Percentiles rank a stretch among this genome's conserved stretches.
Evolutionary conservation across 164 flowering plant genomes (phyloP).

Genomic region (Buxus sempervirens): DNA sequence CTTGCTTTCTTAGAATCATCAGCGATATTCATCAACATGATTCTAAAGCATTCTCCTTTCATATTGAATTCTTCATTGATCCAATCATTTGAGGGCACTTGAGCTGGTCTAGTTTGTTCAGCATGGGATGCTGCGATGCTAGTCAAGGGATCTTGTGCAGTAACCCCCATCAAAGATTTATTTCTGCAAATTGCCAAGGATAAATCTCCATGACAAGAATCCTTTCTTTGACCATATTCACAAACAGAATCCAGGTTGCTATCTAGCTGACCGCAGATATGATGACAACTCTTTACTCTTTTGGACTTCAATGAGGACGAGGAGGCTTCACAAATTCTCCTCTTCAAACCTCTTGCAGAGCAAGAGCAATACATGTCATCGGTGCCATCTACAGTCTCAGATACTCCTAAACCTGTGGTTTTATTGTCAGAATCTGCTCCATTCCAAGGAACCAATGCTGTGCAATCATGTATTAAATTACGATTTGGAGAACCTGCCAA

Average conservation of each 20-base stretch:
- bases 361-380: constrained; percentile 34
- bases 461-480: constrained; percentile 12
- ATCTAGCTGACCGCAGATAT: constrained; percentile 29
- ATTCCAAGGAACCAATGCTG: constrained; percentile 18
- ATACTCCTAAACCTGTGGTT: constrained; percentile 10
- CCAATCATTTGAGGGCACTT: constrained; percentile 15
- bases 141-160: neutral
- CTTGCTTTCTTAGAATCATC: constrained; percentile 59
- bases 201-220: constrained; percentile 22
- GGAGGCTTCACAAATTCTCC: constrained; percentile 67
- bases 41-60: constrained; percentile 25
- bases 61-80: constrained; percentile 9
- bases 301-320: constrained; percentile 71
- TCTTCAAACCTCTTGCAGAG: constrained; percentile 40
- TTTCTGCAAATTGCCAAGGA: constrained; percentile 20
- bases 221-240: constrained; percentile 19
- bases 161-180: constrained; percentile 19
- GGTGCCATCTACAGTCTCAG: constrained; percentile 15
- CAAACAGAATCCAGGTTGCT: constrained; percentile 20
- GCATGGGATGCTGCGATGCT: constrained; percentile 13
- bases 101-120: constrained; percentile 16
- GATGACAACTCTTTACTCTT: constrained; percentile 67
- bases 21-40: constrained; percentile 90
- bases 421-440: constrained; percentile 12
- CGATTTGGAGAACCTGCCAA: constrained; percentile 18